Percentiles rank a stretch among this genome's conserved stretches.
These are phyloP conservation scores for Choiromyces venosus DNA, from an alignment of 495 filamentous ascomycete species.

Conservation along the genomic window DNA sequence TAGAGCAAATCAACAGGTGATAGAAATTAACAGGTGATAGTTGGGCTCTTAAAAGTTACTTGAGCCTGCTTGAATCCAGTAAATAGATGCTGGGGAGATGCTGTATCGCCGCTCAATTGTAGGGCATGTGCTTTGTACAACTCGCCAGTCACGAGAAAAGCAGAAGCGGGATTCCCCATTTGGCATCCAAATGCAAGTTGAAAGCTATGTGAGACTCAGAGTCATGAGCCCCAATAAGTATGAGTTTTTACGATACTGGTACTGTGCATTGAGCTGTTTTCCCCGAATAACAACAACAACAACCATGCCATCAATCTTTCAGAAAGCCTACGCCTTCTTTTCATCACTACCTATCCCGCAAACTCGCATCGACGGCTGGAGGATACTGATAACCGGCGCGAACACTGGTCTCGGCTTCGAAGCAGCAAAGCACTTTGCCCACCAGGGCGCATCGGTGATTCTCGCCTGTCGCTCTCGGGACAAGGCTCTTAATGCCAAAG, in stretches of 20 bases:
- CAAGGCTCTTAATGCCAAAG: slow-evolving; percentile 47
- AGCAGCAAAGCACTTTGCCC: slow-evolving; percentile 46
- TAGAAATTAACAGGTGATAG: neutral
- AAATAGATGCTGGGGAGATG: neutral
- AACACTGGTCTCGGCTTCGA: slow-evolving; percentile 52
- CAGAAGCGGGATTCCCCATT: neutral
- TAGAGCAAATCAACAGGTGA: neutral
- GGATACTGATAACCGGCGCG: slow-evolving; percentile 52
- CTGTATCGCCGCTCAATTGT: neutral
- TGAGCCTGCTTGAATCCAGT: neutral
- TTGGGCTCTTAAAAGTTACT: neutral
- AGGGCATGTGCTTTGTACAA: neutral
- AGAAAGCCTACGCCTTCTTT: neutral
- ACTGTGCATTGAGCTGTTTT: neutral
- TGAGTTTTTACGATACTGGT: neutral
- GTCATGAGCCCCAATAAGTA: too few species aligned
- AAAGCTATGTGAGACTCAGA: too few species aligned
- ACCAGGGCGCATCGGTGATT: slow-evolving; percentile 46
- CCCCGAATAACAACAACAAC: neutral
- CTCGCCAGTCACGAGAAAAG: neutral
- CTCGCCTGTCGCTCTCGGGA: slow-evolving; percentile 47
- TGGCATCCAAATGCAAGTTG: too few species aligned
- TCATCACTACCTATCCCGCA: neutral
- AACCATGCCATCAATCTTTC: neutral
- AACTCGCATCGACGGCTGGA: slow-evolving; percentile 40